Conservation (phyloP, 1,284 basidiomycete genomes). For the Trametes pubescens region DNA sequence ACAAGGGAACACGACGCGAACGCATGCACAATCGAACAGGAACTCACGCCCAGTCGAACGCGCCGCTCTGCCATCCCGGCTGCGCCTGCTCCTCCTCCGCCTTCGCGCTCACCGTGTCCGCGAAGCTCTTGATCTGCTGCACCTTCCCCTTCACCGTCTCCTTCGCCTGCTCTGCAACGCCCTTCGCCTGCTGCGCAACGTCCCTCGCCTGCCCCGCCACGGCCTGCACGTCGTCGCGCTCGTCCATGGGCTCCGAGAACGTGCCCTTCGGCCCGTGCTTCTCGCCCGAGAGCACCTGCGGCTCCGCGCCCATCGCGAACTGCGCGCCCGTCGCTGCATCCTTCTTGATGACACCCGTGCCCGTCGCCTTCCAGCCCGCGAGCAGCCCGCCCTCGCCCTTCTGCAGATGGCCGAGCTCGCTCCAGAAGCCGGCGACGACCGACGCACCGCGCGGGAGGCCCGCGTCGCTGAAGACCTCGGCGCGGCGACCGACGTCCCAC, state of each 20-base stretch:
- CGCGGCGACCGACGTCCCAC: conserved; percentile 63
- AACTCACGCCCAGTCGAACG: conserved; percentile 51
- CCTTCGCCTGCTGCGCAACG: conserved; percentile 30
- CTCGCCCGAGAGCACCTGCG: conserved; percentile 69
- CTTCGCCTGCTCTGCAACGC: conserved; percentile 42
- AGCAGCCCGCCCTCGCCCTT: conserved; percentile 48
- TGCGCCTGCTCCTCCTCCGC: conserved; percentile 48
- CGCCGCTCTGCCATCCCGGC: conserved; percentile 59
- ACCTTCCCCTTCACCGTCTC: conserved; percentile 48
- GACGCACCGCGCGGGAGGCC: conserved; percentile 58
- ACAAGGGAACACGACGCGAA: no score
- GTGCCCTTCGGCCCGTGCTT: conserved; percentile 70
- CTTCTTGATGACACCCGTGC: conserved; percentile 67
- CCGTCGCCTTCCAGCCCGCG: conserved; percentile 60
- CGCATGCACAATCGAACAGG: conserved; percentile 49
- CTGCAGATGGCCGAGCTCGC: conserved; percentile 63
- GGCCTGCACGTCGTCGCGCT: conserved; percentile 28
- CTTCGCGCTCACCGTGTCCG: conserved; percentile 55
- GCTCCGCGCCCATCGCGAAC: conserved; percentile 74
- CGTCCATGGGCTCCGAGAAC: conserved; percentile 54
- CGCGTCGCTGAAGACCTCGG: conserved; percentile 69
- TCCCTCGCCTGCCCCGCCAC: not conserved
- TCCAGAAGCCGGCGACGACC: conserved; percentile 66
- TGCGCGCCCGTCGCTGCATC: conserved; percentile 47
- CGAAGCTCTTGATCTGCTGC: conserved; percentile 54